Evolutionary conservation across 352 stramenopile genomes (phyloP).

Genomic region (Globisporangium viniferum): DNA sequence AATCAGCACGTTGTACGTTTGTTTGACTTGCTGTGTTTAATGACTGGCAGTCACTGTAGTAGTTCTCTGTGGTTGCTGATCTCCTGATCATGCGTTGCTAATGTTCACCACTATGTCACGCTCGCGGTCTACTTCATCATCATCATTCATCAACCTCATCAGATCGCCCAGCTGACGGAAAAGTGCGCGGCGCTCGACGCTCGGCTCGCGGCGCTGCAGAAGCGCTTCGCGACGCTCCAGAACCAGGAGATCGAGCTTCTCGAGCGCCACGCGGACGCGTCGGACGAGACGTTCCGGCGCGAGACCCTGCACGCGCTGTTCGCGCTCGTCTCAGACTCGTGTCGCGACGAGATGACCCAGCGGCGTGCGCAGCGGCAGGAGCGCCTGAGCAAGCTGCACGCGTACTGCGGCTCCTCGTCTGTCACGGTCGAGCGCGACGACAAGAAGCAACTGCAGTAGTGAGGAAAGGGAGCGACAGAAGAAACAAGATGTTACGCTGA

Average conservation of each 20-base stretch:
- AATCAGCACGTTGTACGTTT: constrained; percentile 37
- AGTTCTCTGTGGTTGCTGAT: not conserved
- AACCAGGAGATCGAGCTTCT: constrained; percentile 42
- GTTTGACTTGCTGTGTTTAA: not conserved
- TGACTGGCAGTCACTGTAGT: not conserved
- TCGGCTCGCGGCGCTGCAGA: constrained; percentile 31
- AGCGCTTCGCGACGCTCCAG: constrained; percentile 18
- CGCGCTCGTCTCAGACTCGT: constrained; percentile 22
- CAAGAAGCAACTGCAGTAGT: constrained; percentile 25
- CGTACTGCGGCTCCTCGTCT: constrained; percentile 65
- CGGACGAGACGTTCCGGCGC: constrained; percentile 21
- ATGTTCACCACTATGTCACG: too few species aligned
- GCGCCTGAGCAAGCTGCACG: constrained; percentile 38
- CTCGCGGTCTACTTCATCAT: not conserved
- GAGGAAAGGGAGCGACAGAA: not conserved
- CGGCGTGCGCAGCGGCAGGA: constrained; percentile 26
- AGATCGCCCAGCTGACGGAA: constrained; percentile 45
- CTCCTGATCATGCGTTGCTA: not conserved
- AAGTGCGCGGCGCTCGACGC: constrained; percentile 37
- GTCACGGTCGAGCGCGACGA: constrained; percentile 47
- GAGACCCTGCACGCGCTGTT: constrained; percentile 26
- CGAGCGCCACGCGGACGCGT: constrained; percentile 19
- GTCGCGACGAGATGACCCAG: constrained; percentile 26
- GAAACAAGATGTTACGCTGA: not conserved
- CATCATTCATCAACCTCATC: not conserved